phyloP scores from a whole-genome alignment of 73 alveolate genomes.

The Tetrahymena borealis region DNA sequence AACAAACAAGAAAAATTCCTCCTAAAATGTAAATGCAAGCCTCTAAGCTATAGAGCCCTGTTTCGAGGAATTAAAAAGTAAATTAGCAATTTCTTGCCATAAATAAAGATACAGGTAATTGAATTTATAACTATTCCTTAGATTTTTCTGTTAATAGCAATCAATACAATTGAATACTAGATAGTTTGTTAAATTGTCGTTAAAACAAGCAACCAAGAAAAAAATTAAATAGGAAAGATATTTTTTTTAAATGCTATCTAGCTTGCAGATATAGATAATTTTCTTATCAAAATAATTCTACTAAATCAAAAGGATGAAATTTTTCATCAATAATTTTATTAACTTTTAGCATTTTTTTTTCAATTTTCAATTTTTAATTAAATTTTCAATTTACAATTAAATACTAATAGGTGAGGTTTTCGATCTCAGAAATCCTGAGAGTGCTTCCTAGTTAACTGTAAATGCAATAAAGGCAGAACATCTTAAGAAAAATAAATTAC shows the following conservation, averaged over 20 bases:
- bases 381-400: background rate
- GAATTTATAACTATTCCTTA: background rate
- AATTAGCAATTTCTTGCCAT: background rate
- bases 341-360: too few relatives aligned
- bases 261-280: too few relatives aligned
- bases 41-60: background rate
- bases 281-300: too few relatives aligned
- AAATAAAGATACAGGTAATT: background rate
- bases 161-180: too few relatives aligned
- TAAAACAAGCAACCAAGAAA: too few relatives aligned
- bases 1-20: background rate
- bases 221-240: too few relatives aligned
- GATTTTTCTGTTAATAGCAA: background rate
- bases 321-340: too few relatives aligned
- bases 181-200: too few relatives aligned
- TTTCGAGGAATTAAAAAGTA: background rate
- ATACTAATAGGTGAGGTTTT: background rate
- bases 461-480: background rate
- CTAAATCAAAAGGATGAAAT: too few relatives aligned
- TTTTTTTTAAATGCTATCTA: too few relatives aligned
- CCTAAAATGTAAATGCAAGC: background rate
- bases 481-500: slow-evolving; percentile 17
- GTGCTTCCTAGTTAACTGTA: background rate
- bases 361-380: background rate
- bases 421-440: background rate